Conservation (phyloP, 129 eudicot genomes). For the Flaveria ramosissima region DNA sequence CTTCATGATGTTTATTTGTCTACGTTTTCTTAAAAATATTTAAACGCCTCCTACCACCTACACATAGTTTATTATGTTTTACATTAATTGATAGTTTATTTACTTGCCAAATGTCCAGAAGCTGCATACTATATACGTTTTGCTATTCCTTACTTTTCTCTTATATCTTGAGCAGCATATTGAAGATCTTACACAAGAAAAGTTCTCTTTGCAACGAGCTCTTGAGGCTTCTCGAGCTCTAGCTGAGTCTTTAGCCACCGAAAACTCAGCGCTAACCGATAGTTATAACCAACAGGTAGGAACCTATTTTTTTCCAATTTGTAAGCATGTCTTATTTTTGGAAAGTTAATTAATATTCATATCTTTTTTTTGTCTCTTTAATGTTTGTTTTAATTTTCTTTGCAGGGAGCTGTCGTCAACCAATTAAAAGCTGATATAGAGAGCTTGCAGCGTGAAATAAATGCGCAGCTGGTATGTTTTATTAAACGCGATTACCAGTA, state of each 20-base stretch:
- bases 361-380: not conserved
- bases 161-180: slow-evolving; percentile 67
- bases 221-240: slow-evolving; percentile 89
- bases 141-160: slow-evolving; percentile 22
- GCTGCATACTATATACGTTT: slow-evolving; percentile 17
- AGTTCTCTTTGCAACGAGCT: slow-evolving; percentile 96
- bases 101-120: slow-evolving; percentile 10
- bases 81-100: slow-evolving; percentile 14
- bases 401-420: slow-evolving; percentile 78
- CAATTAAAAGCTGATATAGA: slow-evolving; percentile 81
- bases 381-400: not conserved
- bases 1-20: not conserved
- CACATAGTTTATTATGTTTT: not conserved
- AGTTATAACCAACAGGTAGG: slow-evolving; percentile 92
- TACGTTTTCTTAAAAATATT: not conserved
- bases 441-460: slow-evolving; percentile 73
- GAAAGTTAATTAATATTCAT: not conserved
- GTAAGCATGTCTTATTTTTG: not conserved
- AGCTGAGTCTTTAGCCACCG: slow-evolving; percentile 91
- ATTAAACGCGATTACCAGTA: slow-evolving; percentile 6
- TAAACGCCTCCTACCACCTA: not conserved
- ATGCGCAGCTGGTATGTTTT: slow-evolving; percentile 54
- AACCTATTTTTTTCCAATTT: not conserved
- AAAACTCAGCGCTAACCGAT: slow-evolving; percentile 88
- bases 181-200: slow-evolving; percentile 97